A percentile compares a stretch with the other conserved stretches of the same genome.
These are phyloP conservation scores for Xylaria sp. DNA, from an alignment of 2,329 filamentous ascomycete genomes.

Conservation along the genomic window DNA sequence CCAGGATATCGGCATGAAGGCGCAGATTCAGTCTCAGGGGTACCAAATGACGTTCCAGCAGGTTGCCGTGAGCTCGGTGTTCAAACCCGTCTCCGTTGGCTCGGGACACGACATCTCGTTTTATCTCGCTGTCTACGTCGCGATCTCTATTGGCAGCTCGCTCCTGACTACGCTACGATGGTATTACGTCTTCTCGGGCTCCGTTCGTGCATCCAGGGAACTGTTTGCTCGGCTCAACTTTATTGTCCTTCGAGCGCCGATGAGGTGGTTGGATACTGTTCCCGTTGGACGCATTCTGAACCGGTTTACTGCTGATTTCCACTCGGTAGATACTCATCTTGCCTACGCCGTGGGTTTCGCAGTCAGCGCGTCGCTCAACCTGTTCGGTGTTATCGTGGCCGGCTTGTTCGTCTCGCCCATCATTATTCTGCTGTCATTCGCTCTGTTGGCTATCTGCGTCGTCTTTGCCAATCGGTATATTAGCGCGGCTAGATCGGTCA, in stretches of 20 bases:
- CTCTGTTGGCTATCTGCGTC: conserved; percentile 54
- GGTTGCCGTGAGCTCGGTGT: conserved; percentile 38
- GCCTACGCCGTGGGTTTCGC: conserved; percentile 58
- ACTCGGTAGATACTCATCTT: conserved; percentile 63
- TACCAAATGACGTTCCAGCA: conserved; percentile 46
- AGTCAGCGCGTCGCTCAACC: conserved; percentile 53
- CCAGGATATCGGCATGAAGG: conserved; percentile 23
- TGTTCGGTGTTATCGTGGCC: conserved; percentile 62
- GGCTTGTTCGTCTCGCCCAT: conserved; percentile 62
- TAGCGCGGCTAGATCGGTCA: conserved; percentile 66
- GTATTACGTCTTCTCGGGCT: conserved; percentile 58
- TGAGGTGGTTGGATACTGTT: conserved; percentile 77
- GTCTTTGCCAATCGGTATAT: conserved; percentile 59
- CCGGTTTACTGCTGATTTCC: conserved; percentile 73
- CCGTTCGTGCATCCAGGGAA: conserved; percentile 61
- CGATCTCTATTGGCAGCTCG: conserved; percentile 51
- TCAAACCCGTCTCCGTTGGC: conserved; percentile 26
- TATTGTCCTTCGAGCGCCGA: conserved; percentile 62
- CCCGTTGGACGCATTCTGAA: conserved; percentile 73
- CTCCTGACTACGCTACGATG: conserved; percentile 58
- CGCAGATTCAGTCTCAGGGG: conserved; percentile 34
- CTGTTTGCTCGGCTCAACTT: conserved; percentile 64
- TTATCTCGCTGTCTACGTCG: conserved; percentile 65
- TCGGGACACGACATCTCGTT: conserved; percentile 45
- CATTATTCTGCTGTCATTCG: conserved; percentile 56